Evolutionary conservation across 352 stramenopile species (phyloP), one percentile per base, ranked within the genome.

Genomic region (Elongisporangium prolatum): DNA sequence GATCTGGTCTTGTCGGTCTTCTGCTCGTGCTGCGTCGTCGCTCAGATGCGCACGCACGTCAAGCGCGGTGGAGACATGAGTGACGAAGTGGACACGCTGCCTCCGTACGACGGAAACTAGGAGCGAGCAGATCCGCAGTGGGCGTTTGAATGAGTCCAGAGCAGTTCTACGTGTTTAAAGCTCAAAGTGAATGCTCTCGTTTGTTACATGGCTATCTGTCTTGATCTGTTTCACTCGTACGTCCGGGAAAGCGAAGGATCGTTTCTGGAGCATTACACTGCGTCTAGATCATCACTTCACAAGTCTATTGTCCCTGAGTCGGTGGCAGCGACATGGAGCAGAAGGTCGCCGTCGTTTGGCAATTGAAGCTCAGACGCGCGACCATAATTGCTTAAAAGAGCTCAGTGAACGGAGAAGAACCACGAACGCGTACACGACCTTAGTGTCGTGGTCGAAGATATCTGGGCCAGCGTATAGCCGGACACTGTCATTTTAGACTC

Each of bases 11-110:
- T 57, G 16, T 47, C 70, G 13, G 71, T 67, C n/a, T 77, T 65
- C 50, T 86, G 73, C 60, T 64, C 61, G 3, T 75, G 65, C 58
- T 86, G 71, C 47, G 54, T 63, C 21, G 60, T 84, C 7, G 71
- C 74, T 1, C 77, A 87, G 61, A 73, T 85, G 38, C 74, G 74
- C 2, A 77, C 74, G 5, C 77, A 87, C 64, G 50, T 76, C 47
- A 82, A 83, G 60, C 83, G 72, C 37, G 68, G 5, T 65, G 83
- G 74, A 37, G 57, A 67, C 49, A 80, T 83, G 37, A 21, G 59
- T 49, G 34, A 60, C 11, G 34, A 44, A 9, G 34, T 44, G 34
- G 34, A 44, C 34, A 44, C 11, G 1, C 34, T 44, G 34, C 34
- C 34, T 7, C 34, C 34, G 10, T 44, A 44, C 10, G 2, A 2